Conservation (phyloP, 192 early-diverging fungal genomes). For the Linnemannia exigua region DNA sequence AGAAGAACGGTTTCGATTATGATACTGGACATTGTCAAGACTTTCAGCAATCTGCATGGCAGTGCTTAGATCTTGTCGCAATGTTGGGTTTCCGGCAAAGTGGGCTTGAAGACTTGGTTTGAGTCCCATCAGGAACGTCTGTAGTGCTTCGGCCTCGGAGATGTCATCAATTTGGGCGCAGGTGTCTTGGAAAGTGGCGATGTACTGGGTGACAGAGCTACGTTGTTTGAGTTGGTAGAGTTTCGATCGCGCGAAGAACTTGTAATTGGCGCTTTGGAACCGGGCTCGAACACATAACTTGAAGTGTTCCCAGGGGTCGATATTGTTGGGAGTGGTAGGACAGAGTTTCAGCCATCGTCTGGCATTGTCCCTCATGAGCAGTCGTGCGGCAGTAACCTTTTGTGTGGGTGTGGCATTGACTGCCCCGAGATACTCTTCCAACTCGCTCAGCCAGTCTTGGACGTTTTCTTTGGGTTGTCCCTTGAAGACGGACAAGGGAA, state of each 20-base stretch:
- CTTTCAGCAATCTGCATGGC: background rate
- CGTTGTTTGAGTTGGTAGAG: background rate
- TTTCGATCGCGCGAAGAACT: background rate
- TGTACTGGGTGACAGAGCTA: background rate
- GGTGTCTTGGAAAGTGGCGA: background rate
- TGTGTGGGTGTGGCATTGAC: too few relatives aligned
- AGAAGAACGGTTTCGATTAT: background rate
- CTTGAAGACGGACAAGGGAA: too few relatives aligned
- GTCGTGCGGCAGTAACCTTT: too few relatives aligned
- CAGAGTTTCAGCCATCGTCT: too few relatives aligned
- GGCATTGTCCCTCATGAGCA: too few relatives aligned
- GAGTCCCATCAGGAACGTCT: background rate
- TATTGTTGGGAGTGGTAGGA: too few relatives aligned
- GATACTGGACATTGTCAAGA: background rate
- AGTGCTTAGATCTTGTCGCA: background rate
- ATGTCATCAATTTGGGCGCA: background rate
- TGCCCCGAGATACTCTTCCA: too few relatives aligned
- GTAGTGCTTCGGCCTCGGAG: background rate
- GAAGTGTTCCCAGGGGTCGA: too few relatives aligned
- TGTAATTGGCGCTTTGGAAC: background rate
- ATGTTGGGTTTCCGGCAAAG: slow-evolving; percentile 5
- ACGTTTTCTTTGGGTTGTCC: too few relatives aligned
- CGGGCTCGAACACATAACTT: background rate
- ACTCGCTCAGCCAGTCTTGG: too few relatives aligned
- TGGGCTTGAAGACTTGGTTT: background rate